Percentiles rank a stretch among this genome's conserved stretches.
phyloP scores from a whole-genome alignment of 2,329 filamentous ascomycete genomes.

The Phoma herbarum region DNA sequence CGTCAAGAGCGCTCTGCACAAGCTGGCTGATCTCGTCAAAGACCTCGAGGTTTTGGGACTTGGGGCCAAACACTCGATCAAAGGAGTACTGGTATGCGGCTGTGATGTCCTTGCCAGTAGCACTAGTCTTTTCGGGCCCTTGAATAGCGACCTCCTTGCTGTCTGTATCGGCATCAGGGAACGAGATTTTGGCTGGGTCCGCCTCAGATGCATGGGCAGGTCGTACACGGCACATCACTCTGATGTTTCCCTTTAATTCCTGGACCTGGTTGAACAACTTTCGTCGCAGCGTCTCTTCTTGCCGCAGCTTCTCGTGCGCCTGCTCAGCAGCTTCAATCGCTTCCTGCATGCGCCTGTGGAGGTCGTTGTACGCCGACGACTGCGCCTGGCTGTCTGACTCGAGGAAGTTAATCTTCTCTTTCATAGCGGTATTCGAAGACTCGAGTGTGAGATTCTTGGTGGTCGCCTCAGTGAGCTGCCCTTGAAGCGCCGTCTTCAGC shows the following conservation, averaged over 20 bases:
- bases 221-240: conserved; percentile 95
- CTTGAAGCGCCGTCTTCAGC: conserved; percentile 66
- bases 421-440: conserved; percentile 76
- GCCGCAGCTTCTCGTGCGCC: conserved; percentile 82
- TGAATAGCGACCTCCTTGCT: conserved; percentile 86
- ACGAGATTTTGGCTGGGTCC: conserved; percentile 76
- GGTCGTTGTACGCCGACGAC: conserved; percentile 82
- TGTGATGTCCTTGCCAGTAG: conserved; percentile 76
- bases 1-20: conserved; percentile 94
- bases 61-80: conserved; percentile 87
- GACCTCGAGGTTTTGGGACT: conserved; percentile 80
- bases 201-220: conserved; percentile 70
- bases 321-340: conserved; percentile 74
- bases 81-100: conserved; percentile 89
- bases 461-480: conserved; percentile 57
- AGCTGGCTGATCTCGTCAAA: conserved; percentile 97
- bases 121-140: conserved; percentile 84
- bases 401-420: conserved; percentile 85
- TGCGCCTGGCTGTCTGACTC: conserved; percentile 91
- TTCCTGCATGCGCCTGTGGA: conserved; percentile 82
- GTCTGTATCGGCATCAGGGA: conserved; percentile 81
- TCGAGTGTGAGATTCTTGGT: conserved; percentile 67
- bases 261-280: conserved; percentile 98
- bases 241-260: conserved; percentile 97
- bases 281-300: conserved; percentile 87